Percentiles rank a stretch among this genome's conserved stretches.
phyloP scores from a whole-genome alignment of 305 asterid genomes.

The Rubia peregrina region DNA sequence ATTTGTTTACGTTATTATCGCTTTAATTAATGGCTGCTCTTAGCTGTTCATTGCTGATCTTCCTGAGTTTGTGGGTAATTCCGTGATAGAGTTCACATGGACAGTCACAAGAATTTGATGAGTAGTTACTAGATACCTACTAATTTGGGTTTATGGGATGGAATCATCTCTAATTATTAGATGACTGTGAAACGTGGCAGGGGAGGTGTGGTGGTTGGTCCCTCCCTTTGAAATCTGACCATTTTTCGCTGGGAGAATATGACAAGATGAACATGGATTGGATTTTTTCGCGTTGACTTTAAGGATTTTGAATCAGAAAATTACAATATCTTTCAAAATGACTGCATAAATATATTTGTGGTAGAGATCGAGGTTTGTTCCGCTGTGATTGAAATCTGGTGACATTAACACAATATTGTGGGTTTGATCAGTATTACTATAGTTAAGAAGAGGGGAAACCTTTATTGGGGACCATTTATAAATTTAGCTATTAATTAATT shows the following conservation, averaged over 20 bases:
- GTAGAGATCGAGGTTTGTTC: not conserved
- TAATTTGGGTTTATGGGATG: not conserved
- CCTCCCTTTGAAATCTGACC: slow-evolving; percentile 1
- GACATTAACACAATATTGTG: too few relatives aligned
- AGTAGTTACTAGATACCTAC: not conserved
- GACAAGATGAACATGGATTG: not conserved
- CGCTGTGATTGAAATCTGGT: too few relatives aligned
- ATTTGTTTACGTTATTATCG: not conserved
- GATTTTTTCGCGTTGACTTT: not conserved
- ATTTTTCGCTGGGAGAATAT: not conserved
- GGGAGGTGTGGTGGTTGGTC: slow-evolving; percentile 1
- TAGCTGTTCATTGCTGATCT: slow-evolving; percentile 10
- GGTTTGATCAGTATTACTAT: too few relatives aligned
- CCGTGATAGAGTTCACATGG: not conserved
- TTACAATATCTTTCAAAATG: not conserved
- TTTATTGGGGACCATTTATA: too few relatives aligned
- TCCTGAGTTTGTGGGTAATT: slow-evolving; percentile 7
- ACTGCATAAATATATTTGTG: not conserved
- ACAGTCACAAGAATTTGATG: not conserved
- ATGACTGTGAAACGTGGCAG: not conserved
- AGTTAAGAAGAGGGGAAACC: too few relatives aligned
- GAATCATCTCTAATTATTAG: not conserved
- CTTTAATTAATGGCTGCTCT: not conserved
- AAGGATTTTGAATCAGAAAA: not conserved
- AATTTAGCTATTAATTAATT: not conserved